Conservation (phyloP, 192 early-diverging fungal genomes). For the Podila horticola region DNA sequence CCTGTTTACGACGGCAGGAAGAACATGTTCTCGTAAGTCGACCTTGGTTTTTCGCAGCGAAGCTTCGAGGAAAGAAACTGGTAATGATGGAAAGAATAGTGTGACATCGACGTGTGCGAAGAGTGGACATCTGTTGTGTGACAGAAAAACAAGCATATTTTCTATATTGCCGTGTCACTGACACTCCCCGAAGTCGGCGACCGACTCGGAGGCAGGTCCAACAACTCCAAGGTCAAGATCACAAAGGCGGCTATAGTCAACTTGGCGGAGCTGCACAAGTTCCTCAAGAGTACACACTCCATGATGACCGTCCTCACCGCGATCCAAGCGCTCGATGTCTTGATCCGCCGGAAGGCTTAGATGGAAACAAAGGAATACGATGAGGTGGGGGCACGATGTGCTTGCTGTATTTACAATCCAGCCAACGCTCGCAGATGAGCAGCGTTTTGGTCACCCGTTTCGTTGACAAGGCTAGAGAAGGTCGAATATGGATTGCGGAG, state of each 20-base stretch:
- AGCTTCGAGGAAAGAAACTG: constrained; percentile 64
- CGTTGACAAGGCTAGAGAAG: constrained; percentile 33
- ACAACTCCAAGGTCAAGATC: constrained; percentile 70
- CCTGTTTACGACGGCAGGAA: constrained; percentile 89
- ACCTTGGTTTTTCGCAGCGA: constrained; percentile 61
- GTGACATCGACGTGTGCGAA: background rate
- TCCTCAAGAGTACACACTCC: constrained; percentile 57
- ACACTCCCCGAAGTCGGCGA: constrained; percentile 25
- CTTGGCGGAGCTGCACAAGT: constrained; percentile 66
- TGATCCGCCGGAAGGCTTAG: constrained; percentile 58
- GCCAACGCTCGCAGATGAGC: background rate
- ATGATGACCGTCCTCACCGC: constrained; percentile 53
- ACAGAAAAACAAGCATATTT: background rate
- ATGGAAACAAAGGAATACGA: background rate
- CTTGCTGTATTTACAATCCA: constrained; percentile 1
- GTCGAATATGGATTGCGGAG: constrained; percentile 52
- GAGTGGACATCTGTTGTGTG: too few species aligned
- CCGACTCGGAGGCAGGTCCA: too few species aligned
- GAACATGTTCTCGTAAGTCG: constrained; percentile 75
- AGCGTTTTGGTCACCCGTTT: constrained; percentile 2
- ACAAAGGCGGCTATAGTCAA: constrained; percentile 73
- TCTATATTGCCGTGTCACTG: constrained; percentile 25
- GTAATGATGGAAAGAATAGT: background rate
- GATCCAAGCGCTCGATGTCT: constrained; percentile 82
- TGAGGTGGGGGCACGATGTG: too few species aligned